Evolutionary conservation across 164 flowering plant species (phyloP).

Genomic region (Tinospora cordifolia): DNA sequence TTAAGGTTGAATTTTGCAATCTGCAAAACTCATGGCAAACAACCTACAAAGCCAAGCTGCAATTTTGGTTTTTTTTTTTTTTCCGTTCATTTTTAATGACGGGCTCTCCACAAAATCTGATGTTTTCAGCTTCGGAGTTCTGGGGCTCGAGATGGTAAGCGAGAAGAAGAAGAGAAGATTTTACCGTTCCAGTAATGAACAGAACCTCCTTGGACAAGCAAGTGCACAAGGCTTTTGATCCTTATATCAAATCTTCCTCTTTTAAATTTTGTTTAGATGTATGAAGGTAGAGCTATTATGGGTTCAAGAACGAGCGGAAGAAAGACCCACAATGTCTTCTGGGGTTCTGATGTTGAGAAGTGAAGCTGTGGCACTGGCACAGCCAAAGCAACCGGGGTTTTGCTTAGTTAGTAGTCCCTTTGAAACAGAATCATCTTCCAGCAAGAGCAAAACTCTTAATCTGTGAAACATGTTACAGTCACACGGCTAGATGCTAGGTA

Average conservation of each 20-base stretch:
- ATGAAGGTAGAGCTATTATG: constrained; percentile 31
- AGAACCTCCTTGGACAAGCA: constrained; percentile 46
- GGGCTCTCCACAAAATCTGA: constrained; percentile 47
- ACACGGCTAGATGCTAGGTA: constrained; percentile 17
- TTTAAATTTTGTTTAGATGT: constrained; percentile 14
- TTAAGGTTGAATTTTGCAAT: no score
- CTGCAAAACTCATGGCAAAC: no score
- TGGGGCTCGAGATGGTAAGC: constrained; percentile 43
- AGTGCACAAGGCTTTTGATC: constrained; percentile 13
- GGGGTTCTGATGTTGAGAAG: constrained; percentile 22
- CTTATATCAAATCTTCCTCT: no score
- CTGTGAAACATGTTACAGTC: constrained; percentile 14
- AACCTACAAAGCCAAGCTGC: no score
- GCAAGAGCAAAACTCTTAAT: constrained; percentile 3
- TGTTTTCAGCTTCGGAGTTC: constrained; percentile 51
- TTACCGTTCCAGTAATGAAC: constrained; percentile 18
- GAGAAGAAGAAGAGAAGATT: constrained; percentile 44
- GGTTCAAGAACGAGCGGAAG: constrained; percentile 24
- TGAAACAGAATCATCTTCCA: constrained; percentile 13
- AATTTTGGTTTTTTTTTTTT: no score
- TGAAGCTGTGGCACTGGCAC: constrained; percentile 16
- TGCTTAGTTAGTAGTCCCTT: not conserved
- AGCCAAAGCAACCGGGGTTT: constrained; percentile 30
- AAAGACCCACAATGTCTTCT: constrained; percentile 27
- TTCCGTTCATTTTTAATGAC: no score